Conservation (phyloP, 352 stramenopile genomes). For the Globisporangium spinosum region DNA sequence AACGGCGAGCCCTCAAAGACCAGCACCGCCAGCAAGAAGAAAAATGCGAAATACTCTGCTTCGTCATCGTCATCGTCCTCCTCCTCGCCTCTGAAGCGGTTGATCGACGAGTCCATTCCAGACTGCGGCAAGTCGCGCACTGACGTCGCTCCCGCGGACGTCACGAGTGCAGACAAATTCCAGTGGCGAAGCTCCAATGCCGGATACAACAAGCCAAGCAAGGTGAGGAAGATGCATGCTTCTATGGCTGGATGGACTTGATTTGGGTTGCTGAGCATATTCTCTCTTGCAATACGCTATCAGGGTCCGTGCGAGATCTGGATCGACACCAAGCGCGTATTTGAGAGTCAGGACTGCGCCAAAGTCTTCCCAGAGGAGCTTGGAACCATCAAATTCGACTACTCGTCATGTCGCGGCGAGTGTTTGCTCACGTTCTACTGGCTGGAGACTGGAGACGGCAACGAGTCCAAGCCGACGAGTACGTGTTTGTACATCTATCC, state of each 20-base stretch:
- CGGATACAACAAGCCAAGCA: constrained; percentile 9
- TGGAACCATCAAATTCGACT: constrained; percentile 37
- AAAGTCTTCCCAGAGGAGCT: constrained; percentile 28
- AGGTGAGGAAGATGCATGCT: background rate
- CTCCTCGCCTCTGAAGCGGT: background rate
- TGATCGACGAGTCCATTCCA: constrained; percentile 20
- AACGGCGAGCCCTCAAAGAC: background rate
- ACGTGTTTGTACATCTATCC: constrained; percentile 14
- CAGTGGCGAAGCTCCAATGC: constrained; percentile 25
- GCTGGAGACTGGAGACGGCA: constrained; percentile 26
- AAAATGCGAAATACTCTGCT: background rate
- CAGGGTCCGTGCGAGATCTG: constrained; percentile 47
- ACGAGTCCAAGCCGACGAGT: constrained; percentile 23
- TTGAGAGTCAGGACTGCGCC: constrained; percentile 35
- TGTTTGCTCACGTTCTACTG: constrained; percentile 52
- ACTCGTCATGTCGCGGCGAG: constrained; percentile 29
- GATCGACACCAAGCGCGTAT: constrained; percentile 30
- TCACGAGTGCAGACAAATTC: constrained; percentile 15
- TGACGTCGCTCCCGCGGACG: constrained; percentile 15
- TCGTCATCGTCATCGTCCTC: background rate
- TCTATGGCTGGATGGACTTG: background rate
- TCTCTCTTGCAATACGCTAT: background rate
- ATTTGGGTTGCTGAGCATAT: background rate
- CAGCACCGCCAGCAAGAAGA: background rate
- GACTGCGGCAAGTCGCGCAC: constrained; percentile 16